Percentiles rank a stretch among this genome's conserved stretches.
Conservation (phyloP, 2,329 filamentous ascomycete species). For the Hyphodiscus sp. region DNA sequence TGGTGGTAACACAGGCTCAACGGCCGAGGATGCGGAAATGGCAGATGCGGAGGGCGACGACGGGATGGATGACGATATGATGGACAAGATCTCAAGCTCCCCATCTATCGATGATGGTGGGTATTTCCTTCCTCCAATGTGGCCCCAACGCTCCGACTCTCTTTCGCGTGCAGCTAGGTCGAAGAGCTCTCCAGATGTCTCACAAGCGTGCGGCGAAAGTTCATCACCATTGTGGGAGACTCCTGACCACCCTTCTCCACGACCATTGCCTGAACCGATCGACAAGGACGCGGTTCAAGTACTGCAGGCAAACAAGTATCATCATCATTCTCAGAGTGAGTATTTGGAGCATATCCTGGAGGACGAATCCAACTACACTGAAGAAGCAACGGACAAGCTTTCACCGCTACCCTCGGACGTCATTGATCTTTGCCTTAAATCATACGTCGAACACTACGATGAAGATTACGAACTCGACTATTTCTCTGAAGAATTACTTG, state of each 20-base stretch:
- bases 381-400: conserved; percentile 33
- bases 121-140: conserved; percentile 41
- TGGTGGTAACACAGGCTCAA: conserved; percentile 43
- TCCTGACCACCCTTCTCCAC: conserved; percentile 24
- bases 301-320: conserved; percentile 30
- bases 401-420: conserved; percentile 1
- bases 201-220: conserved; percentile 31
- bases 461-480: conserved; percentile 16
- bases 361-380: conserved; percentile 44
- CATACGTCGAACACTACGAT: conserved; percentile 12
- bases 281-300: conserved; percentile 22
- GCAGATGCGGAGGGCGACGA: conserved; percentile 66
- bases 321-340: conserved; percentile 44
- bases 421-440: neutral
- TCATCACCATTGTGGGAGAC: conserved; percentile 28
- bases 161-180: conserved; percentile 14
- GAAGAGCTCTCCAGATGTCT: conserved; percentile 14
- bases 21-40: conserved; percentile 54
- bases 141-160: conserved; percentile 27
- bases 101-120: conserved; percentile 99
- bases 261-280: conserved; percentile 12
- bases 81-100: conserved; percentile 98
- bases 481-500: conserved; percentile 13
- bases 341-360: conserved; percentile 30
- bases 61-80: conserved; percentile 78